Percentiles rank a stretch among this genome's conserved stretches.
These are phyloP conservation scores for Talaromyces verruculosus DNA, from an alignment of 2,329 filamentous ascomycete genomes.

Conservation along the genomic window DNA sequence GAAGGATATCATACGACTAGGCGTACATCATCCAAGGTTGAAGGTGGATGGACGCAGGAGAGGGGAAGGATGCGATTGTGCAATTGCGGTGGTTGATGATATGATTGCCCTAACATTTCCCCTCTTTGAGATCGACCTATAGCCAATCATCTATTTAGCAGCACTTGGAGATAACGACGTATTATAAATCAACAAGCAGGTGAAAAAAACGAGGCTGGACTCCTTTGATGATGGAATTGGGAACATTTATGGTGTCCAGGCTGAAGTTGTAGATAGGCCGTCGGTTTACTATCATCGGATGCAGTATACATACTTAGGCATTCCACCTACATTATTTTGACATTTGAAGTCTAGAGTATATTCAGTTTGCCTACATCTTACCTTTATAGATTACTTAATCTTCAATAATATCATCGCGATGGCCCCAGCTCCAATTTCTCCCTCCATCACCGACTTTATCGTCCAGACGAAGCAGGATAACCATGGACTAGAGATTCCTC, in stretches of 20 bases:
- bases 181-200: not conserved
- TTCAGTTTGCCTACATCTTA: not conserved
- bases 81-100: slow-evolving; percentile 33
- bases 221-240: not conserved
- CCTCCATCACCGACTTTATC: slow-evolving; percentile 63
- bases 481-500: slow-evolving; percentile 57
- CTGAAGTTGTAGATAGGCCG: not conserved
- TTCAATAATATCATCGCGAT: slow-evolving; percentile 33
- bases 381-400: not conserved
- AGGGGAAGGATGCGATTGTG: slow-evolving; percentile 22
- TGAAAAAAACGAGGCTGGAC: no score
- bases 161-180: not conserved
- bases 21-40: not conserved
- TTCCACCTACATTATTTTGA: not conserved
- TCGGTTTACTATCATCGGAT: not conserved
- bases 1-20: not conserved
- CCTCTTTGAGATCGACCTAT: not conserved
- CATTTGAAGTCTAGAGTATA: not conserved
- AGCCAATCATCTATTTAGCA: not conserved
- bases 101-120: slow-evolving; percentile 29
- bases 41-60: not conserved
- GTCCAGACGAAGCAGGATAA: slow-evolving; percentile 61
- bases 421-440: slow-evolving; percentile 61
- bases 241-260: not conserved
- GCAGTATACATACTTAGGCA: not conserved